Percentiles rank a stretch among this genome's conserved stretches.
Evolutionary conservation across 2,329 filamentous ascomycete genomes (phyloP).

Genomic region (Fonsecaea monophora): DNA sequence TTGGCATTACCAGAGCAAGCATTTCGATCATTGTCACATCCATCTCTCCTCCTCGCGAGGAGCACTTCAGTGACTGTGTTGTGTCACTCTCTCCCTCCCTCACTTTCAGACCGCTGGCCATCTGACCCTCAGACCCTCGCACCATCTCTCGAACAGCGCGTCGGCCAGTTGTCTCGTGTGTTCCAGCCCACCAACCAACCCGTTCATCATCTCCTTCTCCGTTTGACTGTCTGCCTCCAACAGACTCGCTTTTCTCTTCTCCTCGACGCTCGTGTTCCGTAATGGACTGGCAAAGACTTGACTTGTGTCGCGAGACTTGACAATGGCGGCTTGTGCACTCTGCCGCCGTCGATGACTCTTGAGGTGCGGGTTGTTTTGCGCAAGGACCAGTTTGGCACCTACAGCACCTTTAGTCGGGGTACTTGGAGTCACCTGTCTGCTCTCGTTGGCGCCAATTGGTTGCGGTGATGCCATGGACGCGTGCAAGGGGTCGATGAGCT

Average conservation of each 20-base stretch:
- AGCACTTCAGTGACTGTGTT: not conserved
- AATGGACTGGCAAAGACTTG: slow-evolving; percentile 50
- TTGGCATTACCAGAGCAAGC: no score
- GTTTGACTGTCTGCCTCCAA: slow-evolving; percentile 9
- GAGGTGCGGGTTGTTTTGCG: slow-evolving; percentile 83
- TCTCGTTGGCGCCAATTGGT: slow-evolving; percentile 28
- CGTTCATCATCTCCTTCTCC: slow-evolving; percentile 49
- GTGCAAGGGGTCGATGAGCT: slow-evolving; percentile 4
- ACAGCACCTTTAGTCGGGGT: slow-evolving; percentile 44
- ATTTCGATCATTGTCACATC: not conserved
- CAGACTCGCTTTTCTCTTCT: not conserved
- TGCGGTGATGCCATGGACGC: slow-evolving; percentile 1
- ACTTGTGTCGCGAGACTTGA: slow-evolving; percentile 39
- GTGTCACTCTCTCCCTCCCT: not conserved
- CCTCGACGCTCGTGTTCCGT: slow-evolving; percentile 51
- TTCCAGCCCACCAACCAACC: slow-evolving; percentile 81
- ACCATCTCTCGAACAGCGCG: slow-evolving; percentile 89
- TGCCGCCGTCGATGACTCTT: slow-evolving; percentile 77
- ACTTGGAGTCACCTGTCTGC: slow-evolving; percentile 51
- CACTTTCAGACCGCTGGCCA: slow-evolving; percentile 55
- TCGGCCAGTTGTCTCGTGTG: slow-evolving; percentile 88
- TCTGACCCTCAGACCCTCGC: slow-evolving; percentile 76
- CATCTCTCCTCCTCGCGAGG: not conserved
- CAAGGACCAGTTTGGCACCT: slow-evolving; percentile 71
- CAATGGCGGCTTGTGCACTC: slow-evolving; percentile 46